phyloP scores from a whole-genome alignment of 2,329 filamentous ascomycete species.

The Diaporthe citrichinensis region DNA sequence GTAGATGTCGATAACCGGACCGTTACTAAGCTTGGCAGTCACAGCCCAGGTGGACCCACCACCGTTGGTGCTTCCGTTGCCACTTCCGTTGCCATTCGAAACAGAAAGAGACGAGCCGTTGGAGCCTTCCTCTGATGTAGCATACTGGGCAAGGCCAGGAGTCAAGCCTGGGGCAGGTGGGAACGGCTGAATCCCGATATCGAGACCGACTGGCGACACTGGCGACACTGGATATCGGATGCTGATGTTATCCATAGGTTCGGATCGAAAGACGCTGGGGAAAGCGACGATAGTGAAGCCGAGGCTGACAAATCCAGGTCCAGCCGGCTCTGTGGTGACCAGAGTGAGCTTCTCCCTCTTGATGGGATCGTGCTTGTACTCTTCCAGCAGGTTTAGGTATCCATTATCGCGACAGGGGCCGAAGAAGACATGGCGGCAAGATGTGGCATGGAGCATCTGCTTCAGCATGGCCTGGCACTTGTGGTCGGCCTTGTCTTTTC shows the following conservation, averaged over 20 bases:
- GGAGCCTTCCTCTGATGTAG: slow-evolving; percentile 5
- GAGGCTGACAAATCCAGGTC: slow-evolving; percentile 50
- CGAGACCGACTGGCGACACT: neutral
- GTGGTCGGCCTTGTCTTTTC: slow-evolving; percentile 53
- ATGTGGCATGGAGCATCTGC: slow-evolving; percentile 50
- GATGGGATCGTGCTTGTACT: slow-evolving; percentile 48
- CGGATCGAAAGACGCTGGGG: slow-evolving; percentile 50
- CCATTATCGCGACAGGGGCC: slow-evolving; percentile 53
- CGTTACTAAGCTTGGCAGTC: slow-evolving; percentile 36
- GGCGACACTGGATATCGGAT: neutral
- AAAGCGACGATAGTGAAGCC: slow-evolving; percentile 48
- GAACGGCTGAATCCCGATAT: slow-evolving; percentile 39
- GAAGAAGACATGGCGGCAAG: slow-evolving; percentile 52
- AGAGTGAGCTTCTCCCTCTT: slow-evolving; percentile 49
- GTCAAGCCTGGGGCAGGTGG: slow-evolving; percentile 17
- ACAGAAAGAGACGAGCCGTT: neutral
- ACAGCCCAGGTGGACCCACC: slow-evolving; percentile 32
- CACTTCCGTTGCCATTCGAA: slow-evolving; percentile 2
- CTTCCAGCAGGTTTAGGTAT: slow-evolving; percentile 52
- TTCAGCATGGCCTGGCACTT: slow-evolving; percentile 53
- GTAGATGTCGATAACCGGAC: slow-evolving; percentile 39
- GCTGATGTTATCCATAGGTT: slow-evolving; percentile 43
- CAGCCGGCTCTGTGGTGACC: slow-evolving; percentile 50
- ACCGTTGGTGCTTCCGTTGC: neutral
- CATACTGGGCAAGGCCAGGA: neutral